Evolutionary conservation across 108 stramenopile species (phyloP), one percentile per base, ranked within the genome.

Genomic region (Chaetoceros tenuissimus): DNA sequence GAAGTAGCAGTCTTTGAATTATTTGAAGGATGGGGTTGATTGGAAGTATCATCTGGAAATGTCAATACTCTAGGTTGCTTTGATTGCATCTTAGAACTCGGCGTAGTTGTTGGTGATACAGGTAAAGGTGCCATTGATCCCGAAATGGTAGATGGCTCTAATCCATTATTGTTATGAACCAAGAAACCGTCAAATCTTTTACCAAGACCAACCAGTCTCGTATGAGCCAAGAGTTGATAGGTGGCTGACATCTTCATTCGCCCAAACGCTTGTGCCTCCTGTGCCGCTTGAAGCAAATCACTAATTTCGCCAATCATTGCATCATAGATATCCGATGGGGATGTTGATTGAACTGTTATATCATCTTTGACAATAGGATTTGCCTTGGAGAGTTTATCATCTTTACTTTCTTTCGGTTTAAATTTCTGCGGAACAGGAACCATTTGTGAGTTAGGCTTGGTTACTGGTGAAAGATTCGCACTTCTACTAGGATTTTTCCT

Each of bases 201-300:
- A 5, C 91, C 91, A 51, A 93, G 45, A 16, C 87, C 87, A 0
- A 93, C 79, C 31, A 93, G 67, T 19, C 91, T 68, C 3, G 83
- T 74, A 55, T 93, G 91, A 31, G 86, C 53, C 53, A 93, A 60
- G 19, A 87, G 46, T 46, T 78, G 73, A 60, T 81, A 89, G 28
- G 81, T 69, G 21, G 72, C 71, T 8, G 86, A 66, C 76, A 81
- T 78, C 49, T 85, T 78, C 34, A 93, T 60, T 19, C 91, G 60
- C 26, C 89, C 91, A 17, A 93, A 45, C 16, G 67, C 59, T 51
- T 93, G 91, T 1, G 87, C 81, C 55, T 93, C 83, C 30, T 44
- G 20, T 23, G 82, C 82, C 0, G 91, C 85, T 49, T 72, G 73
- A n/a, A 85, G 58, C 28, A 93, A 62, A 55, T 87, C 77, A 45